These are phyloP conservation scores for Pyrrhoderma lamaoense DNA, from an alignment of 1,284 basidiomycete genomes.

Conservation along the genomic window DNA sequence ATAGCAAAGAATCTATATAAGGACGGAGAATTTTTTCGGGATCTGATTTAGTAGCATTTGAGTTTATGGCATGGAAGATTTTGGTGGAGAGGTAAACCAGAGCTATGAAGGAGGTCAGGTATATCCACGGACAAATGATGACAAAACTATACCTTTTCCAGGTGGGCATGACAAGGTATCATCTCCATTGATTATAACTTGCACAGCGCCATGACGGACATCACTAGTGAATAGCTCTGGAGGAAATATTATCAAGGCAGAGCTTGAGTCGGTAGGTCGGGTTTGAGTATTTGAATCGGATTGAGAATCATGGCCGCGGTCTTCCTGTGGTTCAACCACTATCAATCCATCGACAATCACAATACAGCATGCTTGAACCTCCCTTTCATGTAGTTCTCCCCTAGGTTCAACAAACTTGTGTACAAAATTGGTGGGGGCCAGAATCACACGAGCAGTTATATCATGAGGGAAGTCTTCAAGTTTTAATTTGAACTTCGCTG, in stretches of 20 bases:
- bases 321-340: slow-evolving; percentile 17
- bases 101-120: slow-evolving; percentile 32
- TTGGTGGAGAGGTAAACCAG: slow-evolving; percentile 57
- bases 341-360: slow-evolving; percentile 54
- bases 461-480: slow-evolving; percentile 56
- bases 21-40: slow-evolving; percentile 49
- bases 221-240: slow-evolving; percentile 50
- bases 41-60: not conserved
- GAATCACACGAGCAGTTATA: slow-evolving; percentile 39
- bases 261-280: slow-evolving; percentile 51
- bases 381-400: not conserved
- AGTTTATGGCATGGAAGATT: slow-evolving; percentile 24
- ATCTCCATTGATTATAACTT: slow-evolving; percentile 72
- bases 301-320: slow-evolving; percentile 22
- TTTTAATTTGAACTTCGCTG: slow-evolving; percentile 19
- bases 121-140: not conserved
- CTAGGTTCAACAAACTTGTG: slow-evolving; percentile 20
- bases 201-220: slow-evolving; percentile 47
- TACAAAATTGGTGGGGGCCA: slow-evolving; percentile 34
- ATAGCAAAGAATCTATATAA: slow-evolving; percentile 48
- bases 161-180: slow-evolving; percentile 80
- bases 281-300: slow-evolving; percentile 18
- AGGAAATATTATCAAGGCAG: slow-evolving; percentile 76
- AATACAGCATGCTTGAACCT: slow-evolving; percentile 41
- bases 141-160: slow-evolving; percentile 61